Evolutionary conservation across 768 basidiomycete genomes (phyloP).

Genomic region (Mycena venus): DNA sequence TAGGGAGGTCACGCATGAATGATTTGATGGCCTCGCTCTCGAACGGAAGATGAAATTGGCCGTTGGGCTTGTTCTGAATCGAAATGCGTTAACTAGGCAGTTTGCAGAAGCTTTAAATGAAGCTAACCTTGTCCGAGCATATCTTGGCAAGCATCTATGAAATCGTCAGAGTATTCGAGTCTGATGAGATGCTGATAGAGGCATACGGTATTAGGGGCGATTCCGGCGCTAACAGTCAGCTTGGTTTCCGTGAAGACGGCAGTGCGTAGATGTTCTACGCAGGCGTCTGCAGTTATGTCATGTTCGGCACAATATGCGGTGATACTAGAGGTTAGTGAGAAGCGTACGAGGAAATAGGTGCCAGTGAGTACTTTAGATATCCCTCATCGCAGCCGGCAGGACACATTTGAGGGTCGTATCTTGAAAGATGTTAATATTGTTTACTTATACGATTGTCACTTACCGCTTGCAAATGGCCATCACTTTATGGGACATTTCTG

Average conservation of each 20-base stretch:
- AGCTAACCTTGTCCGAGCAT: constrained; percentile 86
- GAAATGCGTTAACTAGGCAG: constrained; percentile 4
- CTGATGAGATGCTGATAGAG: constrained; percentile 31
- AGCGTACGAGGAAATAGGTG: neutral
- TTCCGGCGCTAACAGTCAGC: constrained; percentile 94
- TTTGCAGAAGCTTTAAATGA: constrained; percentile 1
- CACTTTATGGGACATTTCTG: constrained; percentile 78
- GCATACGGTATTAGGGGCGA: constrained; percentile 92
- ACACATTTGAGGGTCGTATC: constrained; percentile 78
- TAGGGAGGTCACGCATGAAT: constrained; percentile 87
- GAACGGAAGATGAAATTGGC: constrained; percentile 85
- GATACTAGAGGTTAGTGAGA: constrained; percentile 63
- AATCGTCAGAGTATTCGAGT: constrained; percentile 33
- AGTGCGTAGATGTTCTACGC: constrained; percentile 83
- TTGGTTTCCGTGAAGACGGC: constrained; percentile 83
- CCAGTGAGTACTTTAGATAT: constrained; percentile 81
- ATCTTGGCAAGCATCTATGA: constrained; percentile 95
- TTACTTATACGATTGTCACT: neutral
- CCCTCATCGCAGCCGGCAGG: constrained; percentile 91
- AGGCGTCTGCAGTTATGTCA: constrained; percentile 74
- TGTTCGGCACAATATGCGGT: constrained; percentile 85
- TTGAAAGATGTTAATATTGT: neutral
- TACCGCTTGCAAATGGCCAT: constrained; percentile 76
- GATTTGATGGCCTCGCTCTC: constrained; percentile 70
- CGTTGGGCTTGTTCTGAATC: constrained; percentile 91